Base-by-base conservation (phyloP, 768 basidiomycete genomes). In the Termitomyces sp. region DNA sequence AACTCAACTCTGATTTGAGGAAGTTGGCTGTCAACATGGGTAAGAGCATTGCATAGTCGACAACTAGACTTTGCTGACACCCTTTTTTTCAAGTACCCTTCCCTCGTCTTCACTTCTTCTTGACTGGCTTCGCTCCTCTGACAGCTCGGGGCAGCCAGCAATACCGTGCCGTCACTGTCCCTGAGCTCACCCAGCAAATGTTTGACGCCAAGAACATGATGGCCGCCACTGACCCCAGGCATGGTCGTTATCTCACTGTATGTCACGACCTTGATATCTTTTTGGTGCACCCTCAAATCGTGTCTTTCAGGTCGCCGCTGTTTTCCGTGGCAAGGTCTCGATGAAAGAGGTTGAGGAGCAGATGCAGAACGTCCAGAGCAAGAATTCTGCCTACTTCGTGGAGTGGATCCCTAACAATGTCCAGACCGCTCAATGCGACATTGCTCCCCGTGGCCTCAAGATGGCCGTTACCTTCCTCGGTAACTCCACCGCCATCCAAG, bases 381-480 rank as follows among this genome's bases (percentile, higher is more conserved):
- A 96, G 85, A 97, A 98, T 82, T 91, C 93, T 34, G 89, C 93
- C 5, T 95, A 97, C 82, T 98, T 98, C 68, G 95, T 98, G 64
- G 95, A 99, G 76, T 99, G 97, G 97, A 98, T 99, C 65, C 97
- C 97, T 67, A 97, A 97, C 87, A 98, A 98, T 69, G 92, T 98
- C 59, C 86, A 95, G 68, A 95, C 94, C 39, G 95, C 97, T 61
- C 95, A 98, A 76, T 98, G 96, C 81, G 94, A 97, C 78, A 96
- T 98, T 67, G 85, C 97, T 68, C 95, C 97, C 52, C 87, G 93
- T 60, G 94, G 94, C 37, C 81, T 93, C 67, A 95, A 94, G 85
- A 95, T 95, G 94, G 89, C 93, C 13, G 94, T 93, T 56, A 98
- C 95, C 27, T 98, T 98, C 82, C 82, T 98, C 72, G 95, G 95